A percentile compares a stretch with the other conserved stretches of the same genome.
phyloP scores from a whole-genome alignment of 805 yeast species.

The Jamesozyma lodderae region DNA sequence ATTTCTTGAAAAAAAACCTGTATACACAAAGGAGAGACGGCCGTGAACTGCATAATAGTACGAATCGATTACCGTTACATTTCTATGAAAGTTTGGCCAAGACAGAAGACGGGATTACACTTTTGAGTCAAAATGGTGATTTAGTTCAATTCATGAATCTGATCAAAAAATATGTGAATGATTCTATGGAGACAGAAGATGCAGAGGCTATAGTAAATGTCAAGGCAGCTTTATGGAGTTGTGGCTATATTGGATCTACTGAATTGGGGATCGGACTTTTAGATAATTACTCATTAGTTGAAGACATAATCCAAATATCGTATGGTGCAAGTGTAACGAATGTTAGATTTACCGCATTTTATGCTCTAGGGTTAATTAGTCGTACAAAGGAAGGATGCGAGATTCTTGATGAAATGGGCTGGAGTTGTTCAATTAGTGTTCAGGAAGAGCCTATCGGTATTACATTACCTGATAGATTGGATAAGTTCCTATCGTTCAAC shows the following conservation, averaged over 20 bases:
- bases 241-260: conserved; percentile 74
- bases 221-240: conserved; percentile 77
- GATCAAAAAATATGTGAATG: conserved; percentile 27
- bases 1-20: conserved; percentile 19
- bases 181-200: conserved; percentile 15
- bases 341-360: conserved; percentile 68
- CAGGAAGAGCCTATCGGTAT: conserved; percentile 38
- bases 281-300: conserved; percentile 44
- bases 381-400: conserved; percentile 74
- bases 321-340: conserved; percentile 43
- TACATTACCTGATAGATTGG: conserved; percentile 32
- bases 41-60: conserved; percentile 4
- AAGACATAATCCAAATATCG: conserved; percentile 45
- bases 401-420: conserved; percentile 69
- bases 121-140: conserved; percentile 45
- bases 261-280: conserved; percentile 55
- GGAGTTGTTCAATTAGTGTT: conserved; percentile 48
- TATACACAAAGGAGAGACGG: not conserved
- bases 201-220: conserved; percentile 36
- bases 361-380: conserved; percentile 64
- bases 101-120: conserved; percentile 68
- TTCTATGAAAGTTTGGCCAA: conserved; percentile 74
- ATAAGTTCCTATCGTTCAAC: conserved; percentile 26
- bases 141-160: conserved; percentile 33
- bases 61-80: conserved; percentile 42